Evolutionary conservation across 139 green algal species (phyloP), one percentile per base, ranked within the genome.

Genomic region (Coccomyxa sp.): DNA sequence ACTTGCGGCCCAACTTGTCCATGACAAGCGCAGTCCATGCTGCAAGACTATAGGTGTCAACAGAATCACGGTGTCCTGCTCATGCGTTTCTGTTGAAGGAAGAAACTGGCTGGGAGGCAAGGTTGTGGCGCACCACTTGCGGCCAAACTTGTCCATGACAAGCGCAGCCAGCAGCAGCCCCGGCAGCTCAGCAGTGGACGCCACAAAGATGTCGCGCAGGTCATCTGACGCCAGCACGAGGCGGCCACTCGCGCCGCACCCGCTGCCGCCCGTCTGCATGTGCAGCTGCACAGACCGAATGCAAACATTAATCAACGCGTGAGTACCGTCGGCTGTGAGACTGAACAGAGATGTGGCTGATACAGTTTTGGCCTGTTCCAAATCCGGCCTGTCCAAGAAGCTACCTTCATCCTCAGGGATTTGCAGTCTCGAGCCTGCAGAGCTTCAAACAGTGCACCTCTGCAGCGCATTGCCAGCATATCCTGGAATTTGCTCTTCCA

Each of bases 151-250:
- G 82, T 94, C 91, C 21, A 93, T 83, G 28, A 87, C 81, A 10
- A 90, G 38, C 30, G 86, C 86, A 31, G 88, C 87, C 17, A 88
- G 30, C 16, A 92, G 45, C 71, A 94, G 80, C 25, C 91, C 91
- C 12, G 90, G 90, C 51, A 90, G 77, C 76, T 93, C 90, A 18
- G 90, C 88, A 27, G 81, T 85, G 30, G 87, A 86, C 0, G 82
- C 81, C 59, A 90, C 85, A 59, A 90, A 88, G 75, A 90, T 88
- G 28, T 84, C 71, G 23, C 30, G 13, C 76, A 90, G 32, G 30
- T 76, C 77, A 18, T 77, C 16, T 51, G 74, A 58, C 45, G 57
- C 38, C 12, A 85, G 79, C 0, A 82, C 28, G 60, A 84, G 80
- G 76, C 58, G 76, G 45, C 81, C 81, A 23, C 76, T 28, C 23